Conservation (phyloP, 2,329 filamentous ascomycete genomes). For the Epichloe sibirici region DNA sequence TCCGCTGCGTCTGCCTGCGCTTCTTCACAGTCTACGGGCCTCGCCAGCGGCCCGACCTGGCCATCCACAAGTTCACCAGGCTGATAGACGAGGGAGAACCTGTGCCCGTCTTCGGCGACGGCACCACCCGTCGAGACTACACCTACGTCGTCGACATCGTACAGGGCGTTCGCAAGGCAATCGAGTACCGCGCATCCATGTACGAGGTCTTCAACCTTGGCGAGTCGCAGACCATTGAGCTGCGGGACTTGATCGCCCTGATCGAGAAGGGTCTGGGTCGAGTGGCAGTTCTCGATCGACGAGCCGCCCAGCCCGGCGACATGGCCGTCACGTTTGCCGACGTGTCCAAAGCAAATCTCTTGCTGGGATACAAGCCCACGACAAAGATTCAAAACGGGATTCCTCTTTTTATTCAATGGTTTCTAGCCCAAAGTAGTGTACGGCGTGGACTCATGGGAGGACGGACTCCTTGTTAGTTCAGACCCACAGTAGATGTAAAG, state of each 20-base stretch:
- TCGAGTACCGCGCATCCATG: constrained; percentile 9
- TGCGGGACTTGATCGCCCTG: constrained; percentile 10
- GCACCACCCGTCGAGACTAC: constrained; percentile 13
- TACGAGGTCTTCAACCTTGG: constrained; percentile 15
- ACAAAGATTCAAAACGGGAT: constrained; percentile 11
- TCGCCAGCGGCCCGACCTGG: constrained; percentile 14
- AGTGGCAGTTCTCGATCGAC: constrained; percentile 10
- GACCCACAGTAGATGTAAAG: too few species aligned
- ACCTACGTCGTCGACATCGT: constrained; percentile 15
- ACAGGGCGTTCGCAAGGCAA: constrained; percentile 12
- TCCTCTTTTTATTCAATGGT: constrained; percentile 1
- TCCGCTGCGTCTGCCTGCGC: constrained; percentile 13
- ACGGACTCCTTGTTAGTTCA: too few species aligned
- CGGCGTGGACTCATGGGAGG: not conserved
- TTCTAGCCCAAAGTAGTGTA: not conserved
- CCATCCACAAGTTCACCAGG: constrained; percentile 12
- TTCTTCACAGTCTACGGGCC: constrained; percentile 16
- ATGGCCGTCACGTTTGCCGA: constrained; percentile 13
- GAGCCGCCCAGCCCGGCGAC: constrained; percentile 12
- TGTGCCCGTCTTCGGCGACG: constrained; percentile 14
- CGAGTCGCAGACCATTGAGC: constrained; percentile 12
- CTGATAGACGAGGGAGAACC: constrained; percentile 12
- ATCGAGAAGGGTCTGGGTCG: constrained; percentile 11
- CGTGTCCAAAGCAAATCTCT: constrained; percentile 10
- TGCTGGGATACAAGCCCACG: constrained; percentile 11